A percentile compares a stretch with the other conserved stretches of the same genome.
Conservation (phyloP, 352 stramenopile species). For the Pythium aphanidermatum region DNA sequence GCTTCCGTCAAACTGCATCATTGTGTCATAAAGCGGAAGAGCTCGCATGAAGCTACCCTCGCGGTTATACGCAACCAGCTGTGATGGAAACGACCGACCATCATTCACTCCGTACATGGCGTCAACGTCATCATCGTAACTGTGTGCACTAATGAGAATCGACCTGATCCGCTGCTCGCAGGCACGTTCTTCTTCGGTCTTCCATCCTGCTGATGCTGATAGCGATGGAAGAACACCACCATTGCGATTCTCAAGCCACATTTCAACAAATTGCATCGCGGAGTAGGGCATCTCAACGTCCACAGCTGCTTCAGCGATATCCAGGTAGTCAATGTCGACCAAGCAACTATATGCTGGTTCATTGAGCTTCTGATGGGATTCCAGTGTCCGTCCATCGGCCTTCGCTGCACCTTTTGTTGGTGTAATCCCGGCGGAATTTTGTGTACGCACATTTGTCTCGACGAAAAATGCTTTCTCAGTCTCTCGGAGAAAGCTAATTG, state of each 20-base stretch:
- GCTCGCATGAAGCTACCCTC: conserved; percentile 52
- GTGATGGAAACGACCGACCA: conserved; percentile 53
- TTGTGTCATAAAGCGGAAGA: conserved; percentile 70
- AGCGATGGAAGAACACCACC: conserved; percentile 41
- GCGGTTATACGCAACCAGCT: conserved; percentile 67
- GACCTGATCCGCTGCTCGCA: conserved; percentile 29
- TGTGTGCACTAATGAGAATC: conserved; percentile 65
- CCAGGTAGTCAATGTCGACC: conserved; percentile 53
- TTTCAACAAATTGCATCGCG: conserved; percentile 87
- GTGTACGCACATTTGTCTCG: conserved; percentile 36
- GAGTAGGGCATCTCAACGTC: conserved; percentile 83
- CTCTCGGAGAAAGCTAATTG: conserved; percentile 76
- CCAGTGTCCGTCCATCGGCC: too few relatives aligned
- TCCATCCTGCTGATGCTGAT: conserved; percentile 7
- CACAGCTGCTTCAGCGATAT: conserved; percentile 58
- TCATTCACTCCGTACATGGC: conserved; percentile 79
- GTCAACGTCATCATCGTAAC: conserved; percentile 56
- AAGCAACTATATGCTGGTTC: conserved; percentile 46
- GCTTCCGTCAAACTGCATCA: conserved; percentile 37
- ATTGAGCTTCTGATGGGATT: too few relatives aligned
- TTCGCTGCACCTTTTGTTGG: too few relatives aligned
- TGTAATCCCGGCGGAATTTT: not conserved
- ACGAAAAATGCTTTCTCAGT: conserved; percentile 70
- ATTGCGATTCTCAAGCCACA: conserved; percentile 68
- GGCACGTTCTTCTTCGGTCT: conserved; percentile 16